Percentiles rank a stretch among this genome's conserved stretches.
Conservation (phyloP, 495 filamentous ascomycete species). For the Letharia columbiana region DNA sequence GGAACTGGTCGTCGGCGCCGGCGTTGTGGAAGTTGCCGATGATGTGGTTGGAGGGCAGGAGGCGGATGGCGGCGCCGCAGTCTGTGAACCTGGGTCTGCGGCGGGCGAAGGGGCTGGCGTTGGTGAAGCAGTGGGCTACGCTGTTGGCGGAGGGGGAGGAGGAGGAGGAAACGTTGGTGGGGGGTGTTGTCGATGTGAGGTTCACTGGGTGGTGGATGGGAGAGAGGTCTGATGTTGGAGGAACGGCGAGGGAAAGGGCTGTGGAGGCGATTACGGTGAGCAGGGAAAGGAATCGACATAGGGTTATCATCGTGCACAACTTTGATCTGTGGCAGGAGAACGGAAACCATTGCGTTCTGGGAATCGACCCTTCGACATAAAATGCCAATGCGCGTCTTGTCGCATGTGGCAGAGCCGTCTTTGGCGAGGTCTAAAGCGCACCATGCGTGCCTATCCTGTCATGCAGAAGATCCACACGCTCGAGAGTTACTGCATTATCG, state of each 20-base stretch:
- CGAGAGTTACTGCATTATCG: background rate
- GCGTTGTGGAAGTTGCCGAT: background rate
- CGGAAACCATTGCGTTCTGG: background rate
- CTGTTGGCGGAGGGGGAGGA: background rate
- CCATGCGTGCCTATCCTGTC: background rate
- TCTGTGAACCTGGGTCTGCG: background rate
- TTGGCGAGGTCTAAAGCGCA: background rate
- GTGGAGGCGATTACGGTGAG: background rate
- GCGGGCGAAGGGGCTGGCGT: background rate
- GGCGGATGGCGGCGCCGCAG: background rate
- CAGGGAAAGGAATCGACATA: background rate
- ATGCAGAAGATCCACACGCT: background rate
- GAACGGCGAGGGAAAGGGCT: background rate
- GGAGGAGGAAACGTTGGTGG: background rate
- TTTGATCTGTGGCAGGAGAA: background rate
- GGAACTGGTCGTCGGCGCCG: background rate
- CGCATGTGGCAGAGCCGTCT: background rate
- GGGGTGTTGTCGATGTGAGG: background rate
- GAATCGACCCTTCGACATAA: background rate
- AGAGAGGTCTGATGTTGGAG: background rate
- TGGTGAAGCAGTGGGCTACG: background rate
- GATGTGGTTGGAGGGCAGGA: background rate
- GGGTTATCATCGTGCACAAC: background rate
- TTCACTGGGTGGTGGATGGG: constrained; percentile 2
- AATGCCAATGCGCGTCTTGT: background rate